Conservation (phyloP, 257 asterid genomes). For the Solanum clarkiae region DNA sequence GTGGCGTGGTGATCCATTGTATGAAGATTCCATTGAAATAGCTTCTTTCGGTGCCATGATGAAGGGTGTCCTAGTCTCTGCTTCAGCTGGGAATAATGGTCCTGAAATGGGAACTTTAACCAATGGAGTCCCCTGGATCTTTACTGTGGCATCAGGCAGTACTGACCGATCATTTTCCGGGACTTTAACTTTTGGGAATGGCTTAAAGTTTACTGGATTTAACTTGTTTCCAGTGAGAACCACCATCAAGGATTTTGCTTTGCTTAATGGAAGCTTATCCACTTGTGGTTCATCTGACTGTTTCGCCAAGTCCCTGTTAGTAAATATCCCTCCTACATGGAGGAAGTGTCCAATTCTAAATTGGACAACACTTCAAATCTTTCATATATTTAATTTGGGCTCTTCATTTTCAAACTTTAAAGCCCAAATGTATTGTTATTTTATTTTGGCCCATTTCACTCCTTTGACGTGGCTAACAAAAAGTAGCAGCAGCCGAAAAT, state of each 20-base stretch:
- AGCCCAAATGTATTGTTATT: no score
- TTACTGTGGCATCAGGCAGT: conserved; percentile 20
- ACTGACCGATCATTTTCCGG: conserved; percentile 24
- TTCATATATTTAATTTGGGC: no score
- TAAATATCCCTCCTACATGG: no score
- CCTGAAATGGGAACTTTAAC: not conserved
- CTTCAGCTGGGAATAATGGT: not conserved
- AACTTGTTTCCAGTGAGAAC: conserved; percentile 10
- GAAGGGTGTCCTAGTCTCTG: not conserved
- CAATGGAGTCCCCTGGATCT: conserved; percentile 22
- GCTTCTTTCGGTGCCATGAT: not conserved
- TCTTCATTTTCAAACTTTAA: no score
- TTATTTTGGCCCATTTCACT: no score
- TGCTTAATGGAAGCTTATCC: not conserved
- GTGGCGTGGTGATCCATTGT: not conserved
- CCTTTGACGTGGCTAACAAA: no score
- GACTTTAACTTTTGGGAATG: conserved; percentile 18
- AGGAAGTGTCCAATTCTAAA: no score
- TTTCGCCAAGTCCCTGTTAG: no score
- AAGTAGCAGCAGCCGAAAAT: no score
- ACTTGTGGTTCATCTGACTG: not conserved
- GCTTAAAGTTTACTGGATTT: conserved; percentile 2
- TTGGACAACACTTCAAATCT: no score
- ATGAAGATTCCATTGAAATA: not conserved
- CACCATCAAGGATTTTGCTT: not conserved